Percentiles rank a stretch among this genome's conserved stretches.
These are phyloP conservation scores for Scleroderma bovista DNA, from an alignment of 768 basidiomycete genomes.

Conservation along the genomic window DNA sequence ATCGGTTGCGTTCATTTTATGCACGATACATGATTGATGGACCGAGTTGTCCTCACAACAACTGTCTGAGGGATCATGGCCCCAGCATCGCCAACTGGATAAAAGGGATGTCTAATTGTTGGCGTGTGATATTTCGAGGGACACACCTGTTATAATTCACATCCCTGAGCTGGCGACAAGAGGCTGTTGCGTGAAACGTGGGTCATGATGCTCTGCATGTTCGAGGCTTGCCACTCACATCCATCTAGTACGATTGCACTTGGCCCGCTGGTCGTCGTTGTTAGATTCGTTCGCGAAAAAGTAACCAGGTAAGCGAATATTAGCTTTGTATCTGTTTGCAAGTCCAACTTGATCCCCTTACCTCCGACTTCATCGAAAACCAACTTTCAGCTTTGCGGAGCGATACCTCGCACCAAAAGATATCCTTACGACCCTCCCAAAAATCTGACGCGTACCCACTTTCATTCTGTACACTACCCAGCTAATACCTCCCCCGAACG, in stretches of 20 bases:
- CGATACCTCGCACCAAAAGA: conserved; percentile 15
- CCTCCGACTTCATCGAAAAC: conserved; percentile 10
- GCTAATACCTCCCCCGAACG: neutral
- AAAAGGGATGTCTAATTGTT: too few species aligned
- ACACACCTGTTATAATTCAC: neutral
- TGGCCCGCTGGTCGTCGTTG: too few species aligned
- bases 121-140: neutral
- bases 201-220: too few species aligned
- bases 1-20: too few species aligned
- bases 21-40: too few species aligned
- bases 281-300: neutral
- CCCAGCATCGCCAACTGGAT: too few species aligned
- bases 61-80: too few species aligned
- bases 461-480: neutral
- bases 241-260: neutral
- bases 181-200: neutral
- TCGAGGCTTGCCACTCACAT: neutral
- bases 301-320: conserved; percentile 22
- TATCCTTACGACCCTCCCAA: conserved; percentile 8
- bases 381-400: conserved; percentile 13
- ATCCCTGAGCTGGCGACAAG: neutral
- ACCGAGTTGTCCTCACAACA: too few species aligned
- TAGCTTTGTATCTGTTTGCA: conserved; percentile 31
- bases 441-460: conserved; percentile 2
- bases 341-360: conserved; percentile 16